These are phyloP conservation scores for Apophysomyces ossiformis DNA, from an alignment of 371 early-diverging fungal genomes.

Conservation along the genomic window DNA sequence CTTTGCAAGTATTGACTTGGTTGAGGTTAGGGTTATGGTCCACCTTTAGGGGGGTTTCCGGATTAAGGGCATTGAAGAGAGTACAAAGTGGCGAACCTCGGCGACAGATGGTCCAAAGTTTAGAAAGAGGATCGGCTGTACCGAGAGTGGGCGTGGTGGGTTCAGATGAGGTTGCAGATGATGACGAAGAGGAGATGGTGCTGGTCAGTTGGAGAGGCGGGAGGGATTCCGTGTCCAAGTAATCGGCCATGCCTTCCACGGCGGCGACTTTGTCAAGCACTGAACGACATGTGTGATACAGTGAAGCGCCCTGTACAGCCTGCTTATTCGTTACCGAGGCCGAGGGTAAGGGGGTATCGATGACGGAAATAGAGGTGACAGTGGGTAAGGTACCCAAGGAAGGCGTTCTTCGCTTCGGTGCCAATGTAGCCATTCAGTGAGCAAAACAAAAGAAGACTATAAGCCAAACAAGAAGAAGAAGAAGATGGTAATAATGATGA, in stretches of 20 bases:
- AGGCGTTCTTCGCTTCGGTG: slow-evolving; percentile 36
- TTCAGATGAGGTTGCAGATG: slow-evolving; percentile 32
- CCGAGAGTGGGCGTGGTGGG: slow-evolving; percentile 33
- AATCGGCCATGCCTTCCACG: slow-evolving; percentile 65
- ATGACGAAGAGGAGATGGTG: slow-evolving; percentile 19
- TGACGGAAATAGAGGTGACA: slow-evolving; percentile 22
- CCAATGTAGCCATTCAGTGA: slow-evolving; percentile 28
- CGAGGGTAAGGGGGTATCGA: slow-evolving; percentile 35
- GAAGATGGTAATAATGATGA: too few species aligned
- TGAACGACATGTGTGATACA: slow-evolving; percentile 69
- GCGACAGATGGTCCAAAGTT: slow-evolving; percentile 88
- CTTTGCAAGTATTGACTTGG: slow-evolving; percentile 80
- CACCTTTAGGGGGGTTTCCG: slow-evolving; percentile 57
- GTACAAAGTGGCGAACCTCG: slow-evolving; percentile 85
- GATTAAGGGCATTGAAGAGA: slow-evolving; percentile 77
- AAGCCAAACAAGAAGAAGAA: too few species aligned
- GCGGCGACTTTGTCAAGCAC: slow-evolving; percentile 61
- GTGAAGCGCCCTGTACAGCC: slow-evolving; percentile 46
- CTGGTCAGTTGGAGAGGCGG: slow-evolving; percentile 14
- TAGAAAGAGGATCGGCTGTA: slow-evolving; percentile 76
- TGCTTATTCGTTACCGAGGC: slow-evolving; percentile 41
- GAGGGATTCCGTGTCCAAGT: slow-evolving; percentile 43
- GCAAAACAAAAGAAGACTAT: neutral
- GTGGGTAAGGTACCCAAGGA: slow-evolving; percentile 34
- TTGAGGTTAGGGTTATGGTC: slow-evolving; percentile 59